Percentiles rank a stretch among this genome's conserved stretches.
Conservation (phyloP, 169 alveolate genomes). For the Eimeria mitis region DNA sequence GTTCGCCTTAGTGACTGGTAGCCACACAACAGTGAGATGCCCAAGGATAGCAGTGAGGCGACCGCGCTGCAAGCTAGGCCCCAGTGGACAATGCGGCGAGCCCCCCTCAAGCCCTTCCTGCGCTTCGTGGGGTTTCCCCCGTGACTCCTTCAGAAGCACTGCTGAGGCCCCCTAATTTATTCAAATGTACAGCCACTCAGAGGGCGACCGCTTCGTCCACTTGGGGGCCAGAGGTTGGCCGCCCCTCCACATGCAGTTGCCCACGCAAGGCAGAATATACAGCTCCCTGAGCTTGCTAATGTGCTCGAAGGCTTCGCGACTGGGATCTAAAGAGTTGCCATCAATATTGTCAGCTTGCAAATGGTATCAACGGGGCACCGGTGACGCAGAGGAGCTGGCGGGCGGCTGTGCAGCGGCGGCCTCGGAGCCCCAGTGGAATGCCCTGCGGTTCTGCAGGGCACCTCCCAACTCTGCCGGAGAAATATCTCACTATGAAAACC, state of each 20-base stretch:
- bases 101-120: conserved; percentile 60
- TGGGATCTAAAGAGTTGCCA: conserved; percentile 53
- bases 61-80: conserved; percentile 21
- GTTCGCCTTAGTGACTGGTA: background rate
- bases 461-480: no score
- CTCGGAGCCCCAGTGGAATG: conserved; percentile 44
- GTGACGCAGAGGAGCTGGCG: conserved; percentile 65
- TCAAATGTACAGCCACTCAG: conserved; percentile 43
- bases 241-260: conserved; percentile 68
- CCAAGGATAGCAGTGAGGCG: background rate
- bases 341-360: conserved; percentile 9
- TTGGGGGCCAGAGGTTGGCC: conserved; percentile 50
- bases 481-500: no score
- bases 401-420: conserved; percentile 75
- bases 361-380: conserved; percentile 27
- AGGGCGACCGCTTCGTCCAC: conserved; percentile 65
- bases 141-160: conserved; percentile 47
- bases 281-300: conserved; percentile 20
- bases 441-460: no score
- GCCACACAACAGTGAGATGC: background rate
- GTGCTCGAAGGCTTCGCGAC: conserved; percentile 53
- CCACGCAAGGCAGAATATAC: conserved; percentile 59
- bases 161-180: conserved; percentile 21
- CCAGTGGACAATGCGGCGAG: conserved; percentile 16
- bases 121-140: conserved; percentile 54